Conservation (phyloP, 192 early-diverging fungal species). For the Backusella psychrophila region DNA sequence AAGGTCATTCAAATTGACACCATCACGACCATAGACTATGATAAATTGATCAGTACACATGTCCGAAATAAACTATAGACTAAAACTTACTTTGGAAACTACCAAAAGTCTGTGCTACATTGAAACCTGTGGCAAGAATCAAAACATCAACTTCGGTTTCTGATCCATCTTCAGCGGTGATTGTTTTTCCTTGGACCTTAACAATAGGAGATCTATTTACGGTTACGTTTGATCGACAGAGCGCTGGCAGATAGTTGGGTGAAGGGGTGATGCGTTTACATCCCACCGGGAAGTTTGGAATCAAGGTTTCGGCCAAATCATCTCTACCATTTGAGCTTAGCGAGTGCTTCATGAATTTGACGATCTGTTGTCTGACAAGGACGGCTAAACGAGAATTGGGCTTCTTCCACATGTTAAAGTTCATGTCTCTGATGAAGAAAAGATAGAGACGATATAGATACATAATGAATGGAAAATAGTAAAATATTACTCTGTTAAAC, state of each 20-base stretch:
- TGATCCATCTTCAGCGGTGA: constrained; percentile 34
- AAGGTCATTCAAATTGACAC: constrained; percentile 15
- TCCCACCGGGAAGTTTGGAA: constrained; percentile 26
- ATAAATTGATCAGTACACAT: background rate
- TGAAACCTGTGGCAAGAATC: constrained; percentile 53
- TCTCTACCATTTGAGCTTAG: constrained; percentile 6
- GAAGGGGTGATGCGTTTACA: constrained; percentile 35
- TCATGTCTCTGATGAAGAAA: constrained; percentile 8
- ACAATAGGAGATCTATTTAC: constrained; percentile 39
- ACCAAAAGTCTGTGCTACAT: constrained; percentile 35
- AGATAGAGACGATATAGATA: constrained; percentile 17
- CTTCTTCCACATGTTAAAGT: background rate
- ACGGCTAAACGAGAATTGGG: background rate
- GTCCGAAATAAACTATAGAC: background rate
- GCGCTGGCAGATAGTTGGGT: constrained; percentile 34
- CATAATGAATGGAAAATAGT: constrained; percentile 26
- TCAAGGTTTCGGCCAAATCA: constrained; percentile 1
- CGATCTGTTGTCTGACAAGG: background rate
- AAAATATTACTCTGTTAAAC: background rate
- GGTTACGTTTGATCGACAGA: constrained; percentile 37
- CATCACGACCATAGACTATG: constrained; percentile 30
- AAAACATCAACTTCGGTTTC: constrained; percentile 45
- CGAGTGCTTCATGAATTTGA: background rate
- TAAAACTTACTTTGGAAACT: constrained; percentile 20
- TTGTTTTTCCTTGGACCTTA: constrained; percentile 33